These are phyloP conservation scores for Sugiyamaella paludigena DNA, from an alignment of 1,139 yeast genomes.

Conservation along the genomic window DNA sequence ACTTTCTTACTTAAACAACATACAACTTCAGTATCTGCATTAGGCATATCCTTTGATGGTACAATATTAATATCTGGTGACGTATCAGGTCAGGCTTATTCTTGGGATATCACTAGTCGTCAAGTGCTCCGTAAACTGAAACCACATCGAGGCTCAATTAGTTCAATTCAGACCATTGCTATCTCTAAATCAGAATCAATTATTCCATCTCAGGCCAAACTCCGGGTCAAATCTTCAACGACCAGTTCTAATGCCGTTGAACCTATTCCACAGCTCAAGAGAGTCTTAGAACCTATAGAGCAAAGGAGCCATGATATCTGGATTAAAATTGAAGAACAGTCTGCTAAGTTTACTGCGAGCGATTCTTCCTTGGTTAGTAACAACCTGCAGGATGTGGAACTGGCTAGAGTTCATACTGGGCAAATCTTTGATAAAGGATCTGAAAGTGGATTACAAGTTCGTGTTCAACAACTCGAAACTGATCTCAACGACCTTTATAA, in stretches of 20 bases:
- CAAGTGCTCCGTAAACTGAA: conserved; percentile 71
- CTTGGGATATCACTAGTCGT: conserved; percentile 71
- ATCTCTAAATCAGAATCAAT: conserved; percentile 6
- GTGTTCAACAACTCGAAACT: conserved; percentile 27
- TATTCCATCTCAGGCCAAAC: conserved; percentile 12
- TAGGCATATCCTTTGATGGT: conserved; percentile 73
- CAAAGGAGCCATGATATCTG: conserved; percentile 26
- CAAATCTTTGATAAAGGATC: conserved; percentile 22
- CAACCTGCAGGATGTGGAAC: conserved; percentile 8
- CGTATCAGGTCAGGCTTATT: conserved; percentile 59
- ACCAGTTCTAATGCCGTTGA: conserved; percentile 9
- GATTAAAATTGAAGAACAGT: conserved; percentile 18
- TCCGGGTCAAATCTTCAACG: conserved; percentile 11
- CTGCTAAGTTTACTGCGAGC: background rate
- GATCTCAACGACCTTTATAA: conserved; percentile 26
- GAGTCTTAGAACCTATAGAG: conserved; percentile 26
- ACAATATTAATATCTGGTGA: conserved; percentile 74
- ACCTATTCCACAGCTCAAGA: conserved; percentile 31
- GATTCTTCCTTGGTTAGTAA: background rate
- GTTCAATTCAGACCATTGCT: conserved; percentile 19
- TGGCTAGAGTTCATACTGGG: conserved; percentile 19
- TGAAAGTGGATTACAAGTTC: conserved; percentile 25
- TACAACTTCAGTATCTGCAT: conserved; percentile 45
- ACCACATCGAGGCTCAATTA: conserved; percentile 41
- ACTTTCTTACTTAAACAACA: conserved; percentile 28